Evolutionary conservation across 148 eudicot genomes (phyloP).

Genomic region (Polygonum maritimum): DNA sequence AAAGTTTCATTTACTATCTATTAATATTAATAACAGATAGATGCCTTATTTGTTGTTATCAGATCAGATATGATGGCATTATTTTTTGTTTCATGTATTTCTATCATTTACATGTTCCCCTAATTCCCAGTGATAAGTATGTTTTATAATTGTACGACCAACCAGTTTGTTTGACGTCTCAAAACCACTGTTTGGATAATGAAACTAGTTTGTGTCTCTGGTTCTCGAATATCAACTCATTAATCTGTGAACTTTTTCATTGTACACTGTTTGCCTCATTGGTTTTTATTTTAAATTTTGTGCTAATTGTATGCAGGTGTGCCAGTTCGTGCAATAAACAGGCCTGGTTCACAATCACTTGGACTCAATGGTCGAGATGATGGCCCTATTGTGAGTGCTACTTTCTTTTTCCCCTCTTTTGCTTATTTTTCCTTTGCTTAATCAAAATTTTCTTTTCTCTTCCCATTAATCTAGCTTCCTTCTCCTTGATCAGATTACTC

Average conservation of each 20-base stretch:
- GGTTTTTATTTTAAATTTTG: background rate
- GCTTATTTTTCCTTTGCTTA: slow-evolving; percentile 8
- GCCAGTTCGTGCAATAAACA: slow-evolving; percentile 47
- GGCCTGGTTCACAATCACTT: slow-evolving; percentile 60
- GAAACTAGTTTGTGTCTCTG: background rate
- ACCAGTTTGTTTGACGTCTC: background rate
- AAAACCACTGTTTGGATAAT: background rate
- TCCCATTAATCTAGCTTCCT: background rate
- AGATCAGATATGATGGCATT: background rate
- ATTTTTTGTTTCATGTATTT: background rate
- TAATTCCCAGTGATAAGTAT: background rate
- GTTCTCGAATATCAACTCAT: background rate
- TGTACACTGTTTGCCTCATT: background rate
- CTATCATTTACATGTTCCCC: background rate
- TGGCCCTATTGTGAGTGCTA: slow-evolving; percentile 54
- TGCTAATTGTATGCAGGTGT: slow-evolving; percentile 29
- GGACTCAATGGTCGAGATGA: slow-evolving; percentile 80
- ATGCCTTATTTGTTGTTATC: background rate
- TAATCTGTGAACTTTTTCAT: background rate
- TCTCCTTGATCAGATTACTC: slow-evolving; percentile 40
- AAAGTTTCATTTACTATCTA: background rate
- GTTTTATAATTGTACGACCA: background rate
- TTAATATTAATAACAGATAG: background rate
- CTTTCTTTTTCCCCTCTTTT: background rate
- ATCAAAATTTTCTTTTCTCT: slow-evolving; percentile 17